These are phyloP conservation scores for Vaccinium myrtillus DNA, from an alignment of 148 eudicot genomes.

Conservation along the genomic window DNA sequence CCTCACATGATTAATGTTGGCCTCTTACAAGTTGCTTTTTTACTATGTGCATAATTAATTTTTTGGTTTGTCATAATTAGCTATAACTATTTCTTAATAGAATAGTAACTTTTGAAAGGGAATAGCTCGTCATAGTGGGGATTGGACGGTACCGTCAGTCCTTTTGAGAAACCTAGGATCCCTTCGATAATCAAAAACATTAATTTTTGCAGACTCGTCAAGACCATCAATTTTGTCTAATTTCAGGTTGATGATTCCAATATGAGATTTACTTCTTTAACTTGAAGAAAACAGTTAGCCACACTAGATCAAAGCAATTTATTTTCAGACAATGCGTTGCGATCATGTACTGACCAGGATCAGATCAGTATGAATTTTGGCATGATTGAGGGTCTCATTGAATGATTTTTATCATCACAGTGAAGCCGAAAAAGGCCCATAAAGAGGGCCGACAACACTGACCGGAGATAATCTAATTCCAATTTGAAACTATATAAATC, in stretches of 20 bases:
- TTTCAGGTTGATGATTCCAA: neutral
- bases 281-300: neutral
- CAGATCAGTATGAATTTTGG: too few relatives aligned
- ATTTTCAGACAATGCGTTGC: too few relatives aligned
- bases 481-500: too few relatives aligned
- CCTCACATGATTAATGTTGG: too few relatives aligned
- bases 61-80: too few relatives aligned
- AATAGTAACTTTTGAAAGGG: neutral
- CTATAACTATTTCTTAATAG: too few relatives aligned
- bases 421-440: too few relatives aligned
- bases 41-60: too few relatives aligned
- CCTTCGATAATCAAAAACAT: neutral
- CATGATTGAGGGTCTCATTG: too few relatives aligned
- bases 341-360: too few relatives aligned
- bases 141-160: neutral
- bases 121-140: neutral
- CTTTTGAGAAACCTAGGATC: neutral
- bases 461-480: neutral
- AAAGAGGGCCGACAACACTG: neutral
- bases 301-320: neutral
- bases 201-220: neutral
- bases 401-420: too few relatives aligned
- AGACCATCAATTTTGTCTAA: neutral
- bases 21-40: too few relatives aligned
- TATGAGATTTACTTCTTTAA: neutral